Evolutionary conservation across 176 grass and related monocot genomes (phyloP).

Genomic region (Oryza brachyantha): DNA sequence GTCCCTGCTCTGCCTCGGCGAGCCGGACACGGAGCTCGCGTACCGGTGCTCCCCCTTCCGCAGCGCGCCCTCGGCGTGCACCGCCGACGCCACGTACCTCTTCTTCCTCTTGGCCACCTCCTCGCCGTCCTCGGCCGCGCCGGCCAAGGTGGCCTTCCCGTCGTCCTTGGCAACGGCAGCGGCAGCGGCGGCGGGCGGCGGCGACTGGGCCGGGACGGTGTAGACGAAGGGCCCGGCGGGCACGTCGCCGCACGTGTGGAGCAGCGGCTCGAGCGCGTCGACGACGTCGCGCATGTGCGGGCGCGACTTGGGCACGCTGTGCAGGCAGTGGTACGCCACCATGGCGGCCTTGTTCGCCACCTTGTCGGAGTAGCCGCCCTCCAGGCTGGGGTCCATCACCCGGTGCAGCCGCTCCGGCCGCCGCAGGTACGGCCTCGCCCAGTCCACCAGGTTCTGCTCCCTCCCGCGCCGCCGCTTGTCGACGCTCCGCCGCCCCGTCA

Average conservation of each 20-base stretch:
- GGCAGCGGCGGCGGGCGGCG: background rate
- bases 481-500: slow-evolving; percentile 64
- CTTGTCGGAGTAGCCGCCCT: slow-evolving; percentile 47
- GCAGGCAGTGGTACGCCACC: slow-evolving; percentile 47
- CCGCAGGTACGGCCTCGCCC: slow-evolving; percentile 51
- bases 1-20: slow-evolving; percentile 33
- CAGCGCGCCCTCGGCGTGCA: slow-evolving; percentile 7
- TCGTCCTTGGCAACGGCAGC: background rate
- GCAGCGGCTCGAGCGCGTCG: slow-evolving; percentile 53
- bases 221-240: slow-evolving; percentile 39
- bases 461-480: slow-evolving; percentile 54
- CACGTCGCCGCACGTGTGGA: slow-evolving; percentile 24
- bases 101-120: background rate
- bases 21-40: slow-evolving; percentile 41
- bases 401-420: slow-evolving; percentile 45
- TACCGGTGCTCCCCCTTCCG: background rate
- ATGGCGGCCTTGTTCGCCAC: slow-evolving; percentile 40
- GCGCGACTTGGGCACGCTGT: slow-evolving; percentile 48
- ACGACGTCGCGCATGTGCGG: slow-evolving; percentile 61
- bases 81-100: slow-evolving; percentile 5
- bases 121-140: background rate
- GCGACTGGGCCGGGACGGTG: slow-evolving; percentile 16
- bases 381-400: slow-evolving; percentile 58
- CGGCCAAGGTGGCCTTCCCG: background rate
- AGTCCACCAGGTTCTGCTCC: slow-evolving; percentile 56